These are phyloP conservation scores for Malassezia sympodialis DNA, from an alignment of 1,284 basidiomycete genomes.

Conservation along the genomic window DNA sequence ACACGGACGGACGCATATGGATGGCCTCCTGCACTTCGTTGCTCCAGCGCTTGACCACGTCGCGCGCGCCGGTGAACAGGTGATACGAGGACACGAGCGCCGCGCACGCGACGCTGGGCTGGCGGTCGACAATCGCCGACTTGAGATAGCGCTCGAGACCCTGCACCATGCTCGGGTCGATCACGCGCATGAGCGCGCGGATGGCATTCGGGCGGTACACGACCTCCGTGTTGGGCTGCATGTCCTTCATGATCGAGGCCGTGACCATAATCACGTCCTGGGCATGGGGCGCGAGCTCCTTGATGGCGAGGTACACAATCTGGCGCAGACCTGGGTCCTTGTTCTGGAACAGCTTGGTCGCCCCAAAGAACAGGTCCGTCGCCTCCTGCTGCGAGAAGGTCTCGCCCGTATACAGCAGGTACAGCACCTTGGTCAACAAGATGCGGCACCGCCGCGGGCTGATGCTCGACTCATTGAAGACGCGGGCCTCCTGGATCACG, in stretches of 20 bases:
- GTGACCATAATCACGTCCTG: conserved; percentile 99
- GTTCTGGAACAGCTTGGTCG: conserved; percentile 97
- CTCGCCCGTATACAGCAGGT: conserved; percentile 91
- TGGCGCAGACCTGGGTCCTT: conserved; percentile 95
- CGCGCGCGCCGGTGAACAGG: conserved; percentile 80
- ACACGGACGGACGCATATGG: conserved; percentile 50
- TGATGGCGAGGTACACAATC: conserved; percentile 97
- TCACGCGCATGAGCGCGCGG: conserved; percentile 86
- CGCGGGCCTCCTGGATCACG: conserved; percentile 75
- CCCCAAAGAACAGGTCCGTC: conserved; percentile 95
- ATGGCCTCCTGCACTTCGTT: conserved; percentile 97
- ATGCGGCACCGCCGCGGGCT: conserved; percentile 77
- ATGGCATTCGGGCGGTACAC: conserved; percentile 98
- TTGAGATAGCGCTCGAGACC: conserved; percentile 99
- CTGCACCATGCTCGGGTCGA: conserved; percentile 95
- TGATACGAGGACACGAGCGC: conserved; percentile 96
- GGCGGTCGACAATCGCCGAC: conserved; percentile 94
- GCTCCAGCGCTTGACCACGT: conserved; percentile 79
- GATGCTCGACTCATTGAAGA: conserved; percentile 98
- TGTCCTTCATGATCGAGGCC: conserved; percentile 99
- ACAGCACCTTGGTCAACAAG: conserved; percentile 88
- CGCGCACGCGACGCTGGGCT: conserved; percentile 86
- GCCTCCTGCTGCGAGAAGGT: conserved; percentile 91
- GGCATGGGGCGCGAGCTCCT: conserved; percentile 88
- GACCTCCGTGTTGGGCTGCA: conserved; percentile 97